Evolutionary conservation across 108 stramenopile genomes (phyloP).

Genomic region (Parietichytrium sp.): DNA sequence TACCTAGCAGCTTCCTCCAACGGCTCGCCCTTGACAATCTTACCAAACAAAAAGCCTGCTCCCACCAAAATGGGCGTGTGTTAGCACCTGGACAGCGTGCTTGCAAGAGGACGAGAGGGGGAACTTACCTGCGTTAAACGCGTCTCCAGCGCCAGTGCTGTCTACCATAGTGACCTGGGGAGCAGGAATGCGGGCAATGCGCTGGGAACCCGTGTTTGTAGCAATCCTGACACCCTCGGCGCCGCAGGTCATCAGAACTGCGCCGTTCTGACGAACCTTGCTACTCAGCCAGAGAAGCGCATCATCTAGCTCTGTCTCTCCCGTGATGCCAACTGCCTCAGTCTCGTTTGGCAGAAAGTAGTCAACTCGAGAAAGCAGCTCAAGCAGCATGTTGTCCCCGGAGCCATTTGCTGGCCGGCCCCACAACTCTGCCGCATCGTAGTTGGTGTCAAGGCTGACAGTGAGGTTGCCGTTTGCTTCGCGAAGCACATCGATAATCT

Average conservation of each 20-base stretch:
- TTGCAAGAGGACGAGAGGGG: no score
- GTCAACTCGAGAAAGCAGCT: neutral
- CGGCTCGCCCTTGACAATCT: neutral
- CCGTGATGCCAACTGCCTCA: slow-evolving; percentile 11
- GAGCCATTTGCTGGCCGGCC: neutral
- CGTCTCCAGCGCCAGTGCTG: slow-evolving; percentile 16
- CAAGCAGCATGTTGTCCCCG: neutral
- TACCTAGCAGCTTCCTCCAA: neutral
- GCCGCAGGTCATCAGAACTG: neutral
- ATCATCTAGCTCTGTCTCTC: neutral
- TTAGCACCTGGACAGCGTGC: no score
- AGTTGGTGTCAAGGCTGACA: slow-evolving; percentile 10
- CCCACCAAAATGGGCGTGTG: no score
- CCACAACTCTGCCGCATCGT: neutral
- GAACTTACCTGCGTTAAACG: neutral
- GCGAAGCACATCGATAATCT: neutral
- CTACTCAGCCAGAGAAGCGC: neutral
- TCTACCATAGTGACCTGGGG: neutral
- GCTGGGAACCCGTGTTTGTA: neutral
- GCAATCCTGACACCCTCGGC: neutral
- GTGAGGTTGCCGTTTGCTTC: neutral
- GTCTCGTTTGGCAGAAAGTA: slow-evolving; percentile 1
- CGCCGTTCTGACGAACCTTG: neutral
- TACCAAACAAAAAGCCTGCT: no score
- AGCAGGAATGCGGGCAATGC: neutral